Evolutionary conservation across 2,329 filamentous ascomycete genomes (phyloP), one percentile per base, ranked within the genome.

Genomic region (Cladosporium sp.): DNA sequence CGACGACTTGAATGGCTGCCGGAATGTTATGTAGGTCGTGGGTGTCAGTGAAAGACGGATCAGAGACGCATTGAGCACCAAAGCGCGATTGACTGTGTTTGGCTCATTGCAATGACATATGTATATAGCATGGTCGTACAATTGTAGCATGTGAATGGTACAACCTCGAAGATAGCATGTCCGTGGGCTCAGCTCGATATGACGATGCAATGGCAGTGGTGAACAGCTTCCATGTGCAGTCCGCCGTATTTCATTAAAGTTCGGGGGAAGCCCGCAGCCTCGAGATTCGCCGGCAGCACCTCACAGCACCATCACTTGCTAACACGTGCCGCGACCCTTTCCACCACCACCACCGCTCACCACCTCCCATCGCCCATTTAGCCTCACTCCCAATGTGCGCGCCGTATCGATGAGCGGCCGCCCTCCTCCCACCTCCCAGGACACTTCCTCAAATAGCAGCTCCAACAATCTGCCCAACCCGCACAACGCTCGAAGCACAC

Each of bases 381-480:
- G 43, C 34, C 47, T 57, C 42, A 43, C 59, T 54, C 60, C 61
- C 63, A 66, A 71, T 71, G 69, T 64, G 60, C 59, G 65, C 63
- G 66, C 65, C 64, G 64, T 67, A 65, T 68, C 81, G 78, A 82
- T 82, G 80, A 82, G 75, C 49, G 78, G 78, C 76, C 77, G 76
- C 79, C 78, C 73, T 76, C 78, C 70, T 74, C 73, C 75, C 77
- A 77, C 71, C 59, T 64, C 60, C 49, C 63, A 65, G 60, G 63
- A 67, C 55, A 58, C 64, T 51, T 60, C 64, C 61, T 55, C 60
- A 17, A 55, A 62, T 57, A 59, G 57, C 49, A 51, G 47, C 36
- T 58, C 59, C 58, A 67, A 50, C 60, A 51, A 37, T 64, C 43
- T 28, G 30, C 43, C 25, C 15, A 9, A 45, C 61, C 56, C 7